A percentile compares a stretch with the other conserved stretches of the same genome.
phyloP scores from a whole-genome alignment of 2,329 filamentous ascomycete species.

The Ophiostoma tasmaniense region DNA sequence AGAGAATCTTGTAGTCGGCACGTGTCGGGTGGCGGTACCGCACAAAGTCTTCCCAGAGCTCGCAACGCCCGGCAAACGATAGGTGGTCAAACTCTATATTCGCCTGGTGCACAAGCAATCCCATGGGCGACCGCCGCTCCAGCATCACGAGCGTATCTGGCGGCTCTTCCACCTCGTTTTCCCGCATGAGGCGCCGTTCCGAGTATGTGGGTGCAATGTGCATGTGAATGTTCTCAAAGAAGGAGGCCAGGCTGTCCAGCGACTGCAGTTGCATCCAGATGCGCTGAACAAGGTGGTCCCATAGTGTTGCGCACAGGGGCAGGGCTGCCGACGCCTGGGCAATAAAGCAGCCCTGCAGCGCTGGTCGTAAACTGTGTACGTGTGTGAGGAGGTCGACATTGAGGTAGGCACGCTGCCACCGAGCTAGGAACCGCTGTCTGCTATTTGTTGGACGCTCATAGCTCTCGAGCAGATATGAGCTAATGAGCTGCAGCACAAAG shows the following conservation, averaged over 20 bases:
- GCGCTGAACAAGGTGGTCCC: slow-evolving; percentile 64
- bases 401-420: slow-evolving; percentile 42
- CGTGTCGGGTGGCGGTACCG: slow-evolving; percentile 71
- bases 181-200: slow-evolving; percentile 47
- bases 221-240: slow-evolving; percentile 56
- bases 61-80: slow-evolving; percentile 68
- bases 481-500: slow-evolving; percentile 34
- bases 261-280: slow-evolving; percentile 73
- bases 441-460: slow-evolving; percentile 27
- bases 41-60: slow-evolving; percentile 76
- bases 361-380: slow-evolving; percentile 15
- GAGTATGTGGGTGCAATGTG: slow-evolving; percentile 56
- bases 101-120: slow-evolving; percentile 67
- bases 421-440: slow-evolving; percentile 23
- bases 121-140: slow-evolving; percentile 68
- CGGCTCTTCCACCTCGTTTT: slow-evolving; percentile 39
- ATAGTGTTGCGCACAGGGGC: slow-evolving; percentile 39
- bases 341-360: slow-evolving; percentile 17
- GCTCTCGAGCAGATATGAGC: slow-evolving; percentile 40
- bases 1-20: slow-evolving; percentile 50
- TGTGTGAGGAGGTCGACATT: slow-evolving; percentile 43
- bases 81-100: slow-evolving; percentile 72
- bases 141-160: slow-evolving; percentile 49
- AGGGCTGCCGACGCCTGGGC: slow-evolving; percentile 47
- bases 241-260: slow-evolving; percentile 62